Evolutionary conservation across 192 early-diverging fungal species (phyloP), one percentile per base, ranked within the genome.

Genomic region (Anaeromyces robustus): DNA sequence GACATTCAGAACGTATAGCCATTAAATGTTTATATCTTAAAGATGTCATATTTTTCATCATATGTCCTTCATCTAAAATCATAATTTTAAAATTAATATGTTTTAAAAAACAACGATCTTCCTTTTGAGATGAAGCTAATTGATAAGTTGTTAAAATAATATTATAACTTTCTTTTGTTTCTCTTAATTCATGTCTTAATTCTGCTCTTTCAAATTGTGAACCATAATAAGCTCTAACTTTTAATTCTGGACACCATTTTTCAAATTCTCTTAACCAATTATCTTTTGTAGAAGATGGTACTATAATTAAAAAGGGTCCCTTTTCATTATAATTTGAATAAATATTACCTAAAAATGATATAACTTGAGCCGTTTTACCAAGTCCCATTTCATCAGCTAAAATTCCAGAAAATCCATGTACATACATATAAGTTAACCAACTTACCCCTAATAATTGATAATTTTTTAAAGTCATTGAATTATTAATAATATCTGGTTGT

Each of bases 361-460:
- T 96, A 13, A 96, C 93, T 79, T 97, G 95, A 29, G 94, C 94
- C 22, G 95, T 97, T 85, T 97, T 97, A 29, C 96, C 96, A 29
- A 97, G 90, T 30, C 96, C 95, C 95, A 97, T 97, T 88, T 89
- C 86, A 82, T 88, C 88, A 2, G 88, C 88, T 2, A 89, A 79
- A 81, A 97, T 96, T 0, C 94, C 94, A 6, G 94, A 94, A 0
- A 93, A 87, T 0, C 86, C 83, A 78, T 93, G 92, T 41, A 88
- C 86, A 83, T 93, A 92, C 43, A 97, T 81, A 78, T 93, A 85
- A 18, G 85, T 86, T 79, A 97, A 85, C 96, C 96, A 97, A 79
- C 92, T 93, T 30, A 97, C 87, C 28, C 96, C 96, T 30, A 93
- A 87, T 77, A 97, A 88, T 82, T 97, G 96, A 81, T 97, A 97